Base-by-base conservation (phyloP, 306 rosid species). In the Heteromeles arbutifolia region DNA sequence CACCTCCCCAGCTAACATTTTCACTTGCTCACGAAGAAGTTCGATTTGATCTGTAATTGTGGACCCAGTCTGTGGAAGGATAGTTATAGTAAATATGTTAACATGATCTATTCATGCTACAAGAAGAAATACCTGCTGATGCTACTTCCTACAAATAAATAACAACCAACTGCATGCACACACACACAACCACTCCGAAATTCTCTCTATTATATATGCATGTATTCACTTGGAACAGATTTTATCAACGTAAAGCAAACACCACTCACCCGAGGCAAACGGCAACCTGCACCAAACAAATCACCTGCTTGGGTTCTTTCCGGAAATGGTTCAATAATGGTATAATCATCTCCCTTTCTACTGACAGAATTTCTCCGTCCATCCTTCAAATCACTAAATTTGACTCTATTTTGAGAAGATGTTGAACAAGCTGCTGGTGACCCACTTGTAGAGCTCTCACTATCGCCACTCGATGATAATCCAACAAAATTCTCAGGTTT, bases 1-100 rank as follows among this genome's bases (percentile, higher is more conserved):
- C 85, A 92, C 92, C 85, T 92, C 97, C 54, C 93, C 96, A 50
- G 97, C 96, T 83, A 90, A 82, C 90, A 92, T 90, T 78, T 92
- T 92, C 67, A 90, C 89, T 88, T 90, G 97, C 82, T 92, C 97
- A 69, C 87, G 88, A 45, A 88, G 88, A 80, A 92, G 93, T 85
- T 92, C 97, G 91, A 92, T 90, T 82, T 92, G 96, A 82, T 92
- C 97, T 17, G 88, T 87, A 79, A 90, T 79, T 25, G 97, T 92
- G 61, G 88, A 85, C 71, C 97, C 97, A 79, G 91, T 81, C 97
- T 92, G 86, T 80, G 72, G 69, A 70, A 81, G 15, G 74, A 45
- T 76, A 74, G 81, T 73, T 65, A 31, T 37, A 71, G 69, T 74
- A 61, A 44, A 22, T 24, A 39, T 24, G 44, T 74, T 69, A 76